Base-by-base conservation (phyloP, 1,284 basidiomycete species). In the Rhodotorula mucilaginosa region DNA sequence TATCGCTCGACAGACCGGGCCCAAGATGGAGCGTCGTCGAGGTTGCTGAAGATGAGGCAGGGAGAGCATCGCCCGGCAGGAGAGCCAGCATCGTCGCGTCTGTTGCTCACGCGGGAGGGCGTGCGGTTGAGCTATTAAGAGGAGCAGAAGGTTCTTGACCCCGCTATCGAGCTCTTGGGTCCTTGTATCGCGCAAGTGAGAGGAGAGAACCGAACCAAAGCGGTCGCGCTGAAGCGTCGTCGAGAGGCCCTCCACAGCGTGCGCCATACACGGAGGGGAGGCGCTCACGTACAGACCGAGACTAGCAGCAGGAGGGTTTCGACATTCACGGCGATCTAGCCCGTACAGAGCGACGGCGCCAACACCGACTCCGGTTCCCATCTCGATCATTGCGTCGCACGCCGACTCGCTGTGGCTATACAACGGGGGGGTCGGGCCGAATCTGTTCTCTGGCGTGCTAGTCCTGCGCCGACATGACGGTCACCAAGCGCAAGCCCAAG, bases 401-500 rank as follows among this genome's bases (percentile, higher is more conserved):
- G 12, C 10, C 39, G 39, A 10, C 10, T 44, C 39, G 39, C 39
- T 10, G 39, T 13, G 39, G 12, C 39, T 10, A 8, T 44, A 44
- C 10, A 44, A 8, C 39, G 13, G 10, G 12, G 39, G 10, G 39
- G 39, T 44, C 10, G 39, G 39, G 26, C 10, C 26, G 52, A 56
- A 15, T 1, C 6, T 29, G 26, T 16, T 16, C 15, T 29, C 49
- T 23, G 19, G n/a, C 26, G 26, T 44, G 39, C 39, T 44, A 44
- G 39, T 44, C 8, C 39, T 10, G 39, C 12, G 6, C 60, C 6
- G 2, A 21, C 48, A 74, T 74, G 73, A 74, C 73, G 21, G 70
- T 74, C 39, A 74, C 73, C 21, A 74, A 74, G 61, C 67, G 73
- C 46, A 74, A 72, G 58, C 70, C 61, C n/a, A 74, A 74, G 61